Evolutionary conservation across 495 filamentous ascomycete species (phyloP), one percentile per base, ranked within the genome.

Genomic region (Xylaria curta): DNA sequence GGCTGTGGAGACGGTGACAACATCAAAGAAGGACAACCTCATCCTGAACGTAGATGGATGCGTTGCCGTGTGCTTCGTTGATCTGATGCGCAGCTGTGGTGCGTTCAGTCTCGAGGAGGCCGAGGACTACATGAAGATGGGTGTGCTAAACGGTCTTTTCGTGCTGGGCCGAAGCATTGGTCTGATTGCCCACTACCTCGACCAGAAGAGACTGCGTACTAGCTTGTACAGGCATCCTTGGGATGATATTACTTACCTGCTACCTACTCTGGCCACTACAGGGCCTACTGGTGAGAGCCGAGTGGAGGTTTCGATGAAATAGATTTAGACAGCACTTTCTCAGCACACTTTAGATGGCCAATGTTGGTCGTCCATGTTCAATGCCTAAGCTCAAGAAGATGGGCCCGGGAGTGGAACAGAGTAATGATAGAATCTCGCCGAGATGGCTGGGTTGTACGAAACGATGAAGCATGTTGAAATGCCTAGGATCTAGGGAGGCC

Each of bases 21-120:
- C 96, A 10, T 97, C 94, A 74, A 99, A 99, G 92, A 99, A 99
- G 89, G 96, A 99, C 86, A 99, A 98, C 89, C 90, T 99, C 70
- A 99, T 99, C 77, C 91, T 99, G 73, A 99, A 99, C 88, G 96
- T 99, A 66, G 96, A 99, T 81, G 96, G 96, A 74, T 97, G 94
- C 82, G 90, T 99, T 75, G 96, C 96, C 75, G 96, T 99, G 79
- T 98, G 95, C 90, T 99, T 99, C 83, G 94, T 99, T 69, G 96
- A 99, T 76, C 85, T 99, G 73, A 89, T 99, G 84, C 93, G 97
- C 84, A 95, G 97, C 90, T 98, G 94, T 81, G 96, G 96, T 84
- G 96, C 96, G 68, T 99, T 99, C 90, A 89, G 86, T 78, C 80
- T 87, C 19, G 92, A 94, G 80, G 92, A 94, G 84, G 92, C 91